Base-by-base conservation (phyloP, 805 yeast genomes). In the Pichia californica region DNA sequence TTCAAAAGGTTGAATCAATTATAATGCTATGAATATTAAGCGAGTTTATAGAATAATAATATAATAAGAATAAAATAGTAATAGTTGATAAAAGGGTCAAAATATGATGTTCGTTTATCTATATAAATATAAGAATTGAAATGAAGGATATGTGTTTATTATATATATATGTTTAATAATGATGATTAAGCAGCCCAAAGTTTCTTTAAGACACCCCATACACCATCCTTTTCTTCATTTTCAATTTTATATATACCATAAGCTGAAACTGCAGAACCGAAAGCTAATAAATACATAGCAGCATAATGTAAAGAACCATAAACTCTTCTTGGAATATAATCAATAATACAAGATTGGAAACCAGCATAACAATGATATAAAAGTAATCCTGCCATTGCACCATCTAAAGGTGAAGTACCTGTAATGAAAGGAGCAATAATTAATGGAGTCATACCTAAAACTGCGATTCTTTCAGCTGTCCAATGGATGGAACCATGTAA, bases 211-310 rank as follows among this genome's bases (percentile, higher is more conserved):
- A 65, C 38, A 43, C 76, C 77, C 29, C 74, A 63, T 35, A 85
- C 50, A 36, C 94, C 94, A 46, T 79, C 76, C 47, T 76, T 80
- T 54, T 74, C 79, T 49, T 71, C 73, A 40, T 79, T 73, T 63
- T 84, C 93, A 45, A 84, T 67, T 47, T 73, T 68, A 61, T 82
- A 85, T 36, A 83, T 59, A 44, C 95, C 95, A 61, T 81, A 85
- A 19, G 79, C 75, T 15, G 81, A 77, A 32, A 83, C 63, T 21
- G 74, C 71, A 20, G 86, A 71, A 36, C 93, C 91, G 21, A 79
- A 59, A 31, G 79, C 69, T 57, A 85, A 69, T 38, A 79, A 56
- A 52, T 73, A 71, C 74, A 76, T 75, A 44, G 86, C 84, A 46
- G 61, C 62, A 45, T 67, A 70, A 64, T 83, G 86, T 73, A 75